Evolutionary conservation across 1,284 basidiomycete genomes (phyloP).

Genomic region (Phylloporus sp.): DNA sequence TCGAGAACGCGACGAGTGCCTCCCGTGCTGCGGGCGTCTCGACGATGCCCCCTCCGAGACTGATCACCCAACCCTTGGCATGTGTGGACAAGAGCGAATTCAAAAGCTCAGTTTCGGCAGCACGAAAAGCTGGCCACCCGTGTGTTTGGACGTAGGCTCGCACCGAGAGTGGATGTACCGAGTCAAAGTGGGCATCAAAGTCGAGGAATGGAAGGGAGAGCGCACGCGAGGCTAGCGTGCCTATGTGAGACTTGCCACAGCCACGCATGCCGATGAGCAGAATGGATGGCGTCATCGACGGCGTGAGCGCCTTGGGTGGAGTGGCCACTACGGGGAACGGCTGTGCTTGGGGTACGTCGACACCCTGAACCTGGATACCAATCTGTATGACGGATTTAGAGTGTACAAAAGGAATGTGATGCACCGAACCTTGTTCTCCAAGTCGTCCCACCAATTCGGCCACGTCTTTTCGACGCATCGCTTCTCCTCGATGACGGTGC

Average conservation of each 20-base stretch:
- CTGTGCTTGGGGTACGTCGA: conserved; percentile 65
- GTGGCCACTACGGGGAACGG: conserved; percentile 39
- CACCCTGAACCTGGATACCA: conserved; percentile 86
- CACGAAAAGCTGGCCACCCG: conserved; percentile 82
- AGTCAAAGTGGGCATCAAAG: conserved; percentile 83
- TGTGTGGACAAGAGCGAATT: conserved; percentile 63
- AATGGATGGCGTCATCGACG: conserved; percentile 46
- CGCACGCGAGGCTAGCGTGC: conserved; percentile 74
- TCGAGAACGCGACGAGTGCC: conserved; percentile 71
- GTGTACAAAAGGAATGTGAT: background rate
- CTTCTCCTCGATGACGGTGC: conserved; percentile 92
- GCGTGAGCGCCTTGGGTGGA: conserved; percentile 29
- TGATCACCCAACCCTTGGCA: conserved; percentile 74
- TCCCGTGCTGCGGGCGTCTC: conserved; percentile 81
- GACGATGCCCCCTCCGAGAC: conserved; percentile 95
- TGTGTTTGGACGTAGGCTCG: conserved; percentile 79
- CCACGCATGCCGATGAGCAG: conserved; percentile 97
- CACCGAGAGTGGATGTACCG: conserved; percentile 65
- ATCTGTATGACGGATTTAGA: conserved; percentile 56
- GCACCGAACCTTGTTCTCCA: conserved; percentile 81
- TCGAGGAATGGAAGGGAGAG: conserved; percentile 86
- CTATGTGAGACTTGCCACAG: conserved; percentile 93
- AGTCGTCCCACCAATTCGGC: conserved; percentile 99
- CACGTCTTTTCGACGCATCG: conserved; percentile 99
- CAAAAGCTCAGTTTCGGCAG: conserved; percentile 61